These are phyloP conservation scores for Mycena alexandri DNA, from an alignment of 768 basidiomycete species.

Conservation along the genomic window DNA sequence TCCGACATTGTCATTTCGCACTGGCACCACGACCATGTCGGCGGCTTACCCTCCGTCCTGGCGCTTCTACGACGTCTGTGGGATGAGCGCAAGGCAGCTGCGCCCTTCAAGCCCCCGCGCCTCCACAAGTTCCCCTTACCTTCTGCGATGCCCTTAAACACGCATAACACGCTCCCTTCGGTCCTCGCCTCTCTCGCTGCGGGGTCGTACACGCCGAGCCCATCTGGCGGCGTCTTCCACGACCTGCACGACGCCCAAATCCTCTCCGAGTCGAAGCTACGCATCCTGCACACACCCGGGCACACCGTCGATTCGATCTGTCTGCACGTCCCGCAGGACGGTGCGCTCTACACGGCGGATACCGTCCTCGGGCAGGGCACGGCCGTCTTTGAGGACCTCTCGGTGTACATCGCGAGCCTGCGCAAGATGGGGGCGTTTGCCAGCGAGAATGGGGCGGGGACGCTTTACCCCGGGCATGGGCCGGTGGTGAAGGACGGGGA, in stretches of 20 bases:
- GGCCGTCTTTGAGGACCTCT: conserved; percentile 88
- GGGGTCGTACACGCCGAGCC: conserved; percentile 60
- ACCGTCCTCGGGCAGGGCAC: conserved; percentile 93
- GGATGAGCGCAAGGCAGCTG: conserved; percentile 59
- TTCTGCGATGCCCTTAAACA: conserved; percentile 43
- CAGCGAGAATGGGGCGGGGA: conserved; percentile 36
- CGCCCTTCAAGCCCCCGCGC: conserved; percentile 73
- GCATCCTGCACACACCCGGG: conserved; percentile 88
- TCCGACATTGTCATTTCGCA: conserved; percentile 95
- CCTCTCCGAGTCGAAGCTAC: conserved; percentile 59
- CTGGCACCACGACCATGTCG: conserved; percentile 89
- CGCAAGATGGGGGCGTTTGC: conserved; percentile 66
- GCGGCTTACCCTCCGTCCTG: conserved; percentile 81
- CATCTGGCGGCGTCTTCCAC: conserved; percentile 63
- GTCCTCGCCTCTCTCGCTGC: conserved; percentile 56
- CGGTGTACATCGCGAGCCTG: conserved; percentile 75
- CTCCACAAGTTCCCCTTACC: conserved; percentile 82
- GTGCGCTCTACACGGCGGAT: conserved; percentile 90
- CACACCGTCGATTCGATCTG: conserved; percentile 91
- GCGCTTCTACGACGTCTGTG: conserved; percentile 73
- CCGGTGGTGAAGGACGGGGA: conserved; percentile 77
- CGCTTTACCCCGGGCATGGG: conserved; percentile 92
- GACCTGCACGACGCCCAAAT: conserved; percentile 69
- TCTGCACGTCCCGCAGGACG: conserved; percentile 76
- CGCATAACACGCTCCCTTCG: conserved; percentile 52